Evolutionary conservation across 176 grass and related monocot genomes (phyloP), one percentile per base, ranked within the genome.

Genomic region (Phyllostachys edulis): DNA sequence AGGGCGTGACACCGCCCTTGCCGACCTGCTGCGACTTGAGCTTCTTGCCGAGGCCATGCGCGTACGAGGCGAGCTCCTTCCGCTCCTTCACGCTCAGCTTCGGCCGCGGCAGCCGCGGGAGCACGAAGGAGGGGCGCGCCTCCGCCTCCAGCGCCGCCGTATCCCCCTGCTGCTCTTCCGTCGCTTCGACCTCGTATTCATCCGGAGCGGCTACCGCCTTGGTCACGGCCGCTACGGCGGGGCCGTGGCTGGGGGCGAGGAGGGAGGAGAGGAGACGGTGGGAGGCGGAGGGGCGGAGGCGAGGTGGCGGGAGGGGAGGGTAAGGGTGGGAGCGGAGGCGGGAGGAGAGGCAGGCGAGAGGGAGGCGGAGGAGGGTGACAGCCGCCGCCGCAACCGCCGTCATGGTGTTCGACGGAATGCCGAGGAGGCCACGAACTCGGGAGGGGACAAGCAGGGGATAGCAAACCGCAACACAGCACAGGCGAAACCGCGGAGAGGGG

Each of bases 11-110:
- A 17, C 96, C 93, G 12, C 85, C 87, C 82, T 98, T 98, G 8
- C 93, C 96, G 12, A 98, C 91, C 84, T 96, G 93, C 89, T 98
- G 93, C 77, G 83, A 89, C 77, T 98, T 98, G 77, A 98, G 91
- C 81, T 94, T 90, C 89, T 90, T 98, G 2, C 96, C 91, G 9
- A 96, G 96, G 63, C 87, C 85, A 84, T 98, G 93, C 34, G 91
- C 93, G 83, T 94, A 95, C 20, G 96, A 92, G 26, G 93, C 89
- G 57, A 98, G 86, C 69, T 94, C 96, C 83, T 95, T 98, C 64
- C 90, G 92, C 89, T 94, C 96, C 89, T 98, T 98, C 62, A 94
- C 87, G 69, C 88, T 95, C 76, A 96, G 84, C 75, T 93, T 89
- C 45, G 96, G 88, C 46, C 75, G 90, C 17, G 89, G 87, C 65